Evolutionary conservation across 768 basidiomycete species (phyloP), one percentile per base, ranked within the genome.

Genomic region (Podaxis pistillaris): DNA sequence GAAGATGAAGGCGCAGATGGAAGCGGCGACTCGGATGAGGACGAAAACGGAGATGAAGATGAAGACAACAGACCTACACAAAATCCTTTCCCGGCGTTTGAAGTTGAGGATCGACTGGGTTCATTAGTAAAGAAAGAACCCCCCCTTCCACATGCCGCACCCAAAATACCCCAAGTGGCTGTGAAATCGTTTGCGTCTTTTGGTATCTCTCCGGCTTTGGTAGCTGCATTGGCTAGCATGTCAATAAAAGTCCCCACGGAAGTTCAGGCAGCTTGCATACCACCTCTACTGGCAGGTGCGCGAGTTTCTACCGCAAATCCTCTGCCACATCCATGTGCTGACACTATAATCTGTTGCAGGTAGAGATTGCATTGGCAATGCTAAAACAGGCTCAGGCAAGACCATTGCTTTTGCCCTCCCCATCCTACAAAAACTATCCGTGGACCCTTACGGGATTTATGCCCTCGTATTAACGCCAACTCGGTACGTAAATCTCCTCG

Each of bases 301-400:
- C 66, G 64, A 52, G 57, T 64, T 52, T 37, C 49, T 52, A 41
- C 2, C 30, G 30, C 19, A 17, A 15, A 58, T 36, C 44, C 60
- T 60, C 56, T 37, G 30, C 8, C 8, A 33, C 7, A 33, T 63
- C 28, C 53, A 52, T 51, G 3, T 51, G 6, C 28, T 12, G 8
- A 47, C 13, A 36, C 22, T 40, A 13, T 9, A 36, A 30, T 44
- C 33, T 2, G 17, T 11, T 37, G n/a, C 15, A 94, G 96, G 96
- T 41, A 85, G 89, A 70, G 96, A 99, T 74, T 98, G 96, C 73
- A 93, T 99, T 63, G 97, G 97, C 9, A 95, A 96, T 66, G 95
- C 97, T 0, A 96, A 98, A 77, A 99, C 97, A 0, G 97, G 97
- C 57, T 95, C 93, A 1, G 96, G 96, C 69, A 99, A 99, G 78